A percentile compares a stretch with the other conserved stretches of the same genome.
Evolutionary conservation across 305 asterid species (phyloP).

Genomic region (Solanum hybrid): DNA sequence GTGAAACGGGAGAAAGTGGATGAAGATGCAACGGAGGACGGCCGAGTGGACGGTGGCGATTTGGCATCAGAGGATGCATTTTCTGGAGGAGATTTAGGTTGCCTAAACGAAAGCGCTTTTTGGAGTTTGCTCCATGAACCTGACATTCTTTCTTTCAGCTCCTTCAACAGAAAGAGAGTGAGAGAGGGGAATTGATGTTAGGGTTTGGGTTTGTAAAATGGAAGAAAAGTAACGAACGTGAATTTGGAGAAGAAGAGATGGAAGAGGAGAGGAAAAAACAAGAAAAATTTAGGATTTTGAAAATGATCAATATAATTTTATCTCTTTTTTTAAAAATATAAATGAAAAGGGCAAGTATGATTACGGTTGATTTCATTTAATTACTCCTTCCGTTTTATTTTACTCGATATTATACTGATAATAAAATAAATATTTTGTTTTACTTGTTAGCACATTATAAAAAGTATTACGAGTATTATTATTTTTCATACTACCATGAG

Average conservation of each 20-base stretch:
- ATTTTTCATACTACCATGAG: neutral
- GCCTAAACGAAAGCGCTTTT: conserved; percentile 18
- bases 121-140: conserved; percentile 25
- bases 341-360: neutral
- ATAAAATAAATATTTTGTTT: neutral
- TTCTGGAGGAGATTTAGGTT: neutral
- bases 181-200: neutral
- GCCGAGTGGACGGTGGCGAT: neutral
- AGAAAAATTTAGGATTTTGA: neutral
- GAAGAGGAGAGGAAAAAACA: neutral
- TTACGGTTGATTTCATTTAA: neutral
- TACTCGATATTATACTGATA: neutral
- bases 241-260: neutral
- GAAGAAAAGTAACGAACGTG: neutral
- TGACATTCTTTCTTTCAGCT: conserved; percentile 9
- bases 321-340: neutral
- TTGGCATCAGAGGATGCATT: neutral
- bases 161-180: neutral
- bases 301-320: neutral
- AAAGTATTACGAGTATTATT: too few species aligned
- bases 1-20: conserved; percentile 13
- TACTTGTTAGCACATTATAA: neutral
- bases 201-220: neutral
- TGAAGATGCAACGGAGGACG: neutral
- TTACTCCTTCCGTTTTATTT: neutral